Evolutionary conservation across 1,284 basidiomycete genomes (phyloP).

Genomic region (Butyriboletus regius): DNA sequence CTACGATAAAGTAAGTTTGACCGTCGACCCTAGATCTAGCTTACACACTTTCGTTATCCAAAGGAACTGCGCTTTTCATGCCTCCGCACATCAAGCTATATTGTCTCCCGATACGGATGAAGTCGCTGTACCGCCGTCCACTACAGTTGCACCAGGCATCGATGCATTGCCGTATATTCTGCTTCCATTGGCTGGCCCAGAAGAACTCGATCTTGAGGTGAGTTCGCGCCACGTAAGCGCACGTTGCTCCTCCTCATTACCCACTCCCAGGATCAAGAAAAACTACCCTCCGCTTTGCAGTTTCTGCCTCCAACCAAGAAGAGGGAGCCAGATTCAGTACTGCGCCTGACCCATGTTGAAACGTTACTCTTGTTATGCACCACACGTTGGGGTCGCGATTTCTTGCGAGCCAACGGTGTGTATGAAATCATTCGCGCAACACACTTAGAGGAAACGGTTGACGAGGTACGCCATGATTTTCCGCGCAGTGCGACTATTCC

Average conservation of each 20-base stretch:
- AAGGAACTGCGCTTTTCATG: conserved; percentile 75
- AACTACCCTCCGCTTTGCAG: conserved; percentile 77
- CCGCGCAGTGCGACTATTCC: conserved; percentile 2
- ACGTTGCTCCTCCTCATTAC: background rate
- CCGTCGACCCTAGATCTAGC: conserved; percentile 6
- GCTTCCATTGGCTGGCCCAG: conserved; percentile 86
- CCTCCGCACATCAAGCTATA: conserved; percentile 60
- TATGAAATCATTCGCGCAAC: conserved; percentile 80
- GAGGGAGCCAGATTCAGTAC: conserved; percentile 72
- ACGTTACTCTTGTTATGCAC: conserved; percentile 84
- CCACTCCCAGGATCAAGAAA: conserved; percentile 72
- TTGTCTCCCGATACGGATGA: conserved; percentile 52
- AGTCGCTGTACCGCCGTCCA: conserved; percentile 50
- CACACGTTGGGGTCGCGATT: conserved; percentile 79
- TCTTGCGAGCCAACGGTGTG: conserved; percentile 71
- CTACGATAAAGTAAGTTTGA: conserved; percentile 69
- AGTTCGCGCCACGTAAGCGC: conserved; percentile 5
- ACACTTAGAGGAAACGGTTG: conserved; percentile 75
- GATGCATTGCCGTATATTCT: conserved; percentile 78
- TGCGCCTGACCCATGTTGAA: conserved; percentile 83
- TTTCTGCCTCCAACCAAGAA: conserved; percentile 80
- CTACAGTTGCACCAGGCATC: conserved; percentile 63
- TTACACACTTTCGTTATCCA: conserved; percentile 1
- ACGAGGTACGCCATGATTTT: conserved; percentile 50
- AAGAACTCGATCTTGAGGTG: conserved; percentile 87